These are phyloP conservation scores for Leucaena leucocephala DNA, from an alignment of 306 rosid genomes.

Conservation along the genomic window DNA sequence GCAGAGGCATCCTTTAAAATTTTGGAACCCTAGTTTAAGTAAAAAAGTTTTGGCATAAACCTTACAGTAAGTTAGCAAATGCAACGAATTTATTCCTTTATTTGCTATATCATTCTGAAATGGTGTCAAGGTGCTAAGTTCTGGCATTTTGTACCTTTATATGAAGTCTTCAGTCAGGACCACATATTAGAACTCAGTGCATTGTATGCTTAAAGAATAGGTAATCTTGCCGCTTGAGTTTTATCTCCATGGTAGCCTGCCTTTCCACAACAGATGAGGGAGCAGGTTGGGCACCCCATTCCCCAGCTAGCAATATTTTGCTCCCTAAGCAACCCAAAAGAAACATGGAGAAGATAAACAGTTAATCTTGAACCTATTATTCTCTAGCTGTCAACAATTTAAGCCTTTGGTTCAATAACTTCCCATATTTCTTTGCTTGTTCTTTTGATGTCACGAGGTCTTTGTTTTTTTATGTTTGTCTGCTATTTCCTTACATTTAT, in stretches of 20 bases:
- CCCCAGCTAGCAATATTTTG: background rate
- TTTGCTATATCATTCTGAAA: too few species aligned
- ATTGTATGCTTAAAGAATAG: background rate
- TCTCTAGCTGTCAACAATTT: slow-evolving; percentile 7
- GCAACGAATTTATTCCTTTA: too few species aligned
- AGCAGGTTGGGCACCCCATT: background rate
- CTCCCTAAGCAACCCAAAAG: background rate
- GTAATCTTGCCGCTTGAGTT: background rate
- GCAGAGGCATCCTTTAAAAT: background rate
- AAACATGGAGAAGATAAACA: background rate
- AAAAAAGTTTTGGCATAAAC: background rate
- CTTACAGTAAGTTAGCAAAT: too few species aligned
- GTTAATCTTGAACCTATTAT: background rate
- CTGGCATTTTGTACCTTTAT: background rate
- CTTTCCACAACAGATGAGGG: background rate
- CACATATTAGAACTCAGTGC: background rate
- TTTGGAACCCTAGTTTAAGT: background rate
- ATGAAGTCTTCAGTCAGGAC: background rate
- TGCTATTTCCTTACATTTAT: background rate
- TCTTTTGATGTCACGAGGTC: background rate
- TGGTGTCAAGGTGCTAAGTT: background rate
- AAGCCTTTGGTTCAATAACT: background rate
- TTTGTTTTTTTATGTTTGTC: background rate
- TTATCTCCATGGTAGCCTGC: background rate
- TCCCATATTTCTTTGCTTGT: background rate